phyloP scores from a whole-genome alignment of 176 grass and related monocot species.

The Triticum turgidum region DNA sequence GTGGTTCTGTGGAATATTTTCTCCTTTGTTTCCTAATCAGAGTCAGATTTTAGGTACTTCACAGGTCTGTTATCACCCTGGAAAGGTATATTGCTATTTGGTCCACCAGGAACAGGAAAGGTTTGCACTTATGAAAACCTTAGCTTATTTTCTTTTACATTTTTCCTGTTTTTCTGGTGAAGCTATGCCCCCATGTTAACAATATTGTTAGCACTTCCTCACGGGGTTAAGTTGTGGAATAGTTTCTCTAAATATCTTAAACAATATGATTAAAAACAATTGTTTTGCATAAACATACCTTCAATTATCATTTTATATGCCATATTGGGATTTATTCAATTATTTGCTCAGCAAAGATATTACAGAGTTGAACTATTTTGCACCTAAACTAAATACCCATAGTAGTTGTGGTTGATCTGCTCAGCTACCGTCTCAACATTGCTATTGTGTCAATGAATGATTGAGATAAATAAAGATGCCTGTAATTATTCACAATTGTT shows the following conservation, averaged over 20 bases:
- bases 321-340: background rate
- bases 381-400: background rate
- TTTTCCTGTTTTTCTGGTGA: background rate
- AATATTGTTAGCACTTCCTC: background rate
- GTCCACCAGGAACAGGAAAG: constrained; percentile 75
- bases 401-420: background rate
- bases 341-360: background rate
- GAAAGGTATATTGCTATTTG: constrained; percentile 76
- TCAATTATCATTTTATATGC: background rate
- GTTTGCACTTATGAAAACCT: constrained; percentile 32
- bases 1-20: background rate
- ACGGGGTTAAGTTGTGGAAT: background rate
- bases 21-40: background rate
- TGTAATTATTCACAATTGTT: background rate
- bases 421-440: background rate
- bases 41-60: constrained; percentile 49
- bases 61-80: constrained; percentile 64
- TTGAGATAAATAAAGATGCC: background rate
- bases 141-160: background rate
- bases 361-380: background rate
- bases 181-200: background rate
- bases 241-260: background rate
- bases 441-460: background rate
- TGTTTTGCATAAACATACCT: background rate
- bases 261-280: background rate